phyloP scores from a whole-genome alignment of 2,329 filamentous ascomycete genomes.

The Aureobasidium zeae region DNA sequence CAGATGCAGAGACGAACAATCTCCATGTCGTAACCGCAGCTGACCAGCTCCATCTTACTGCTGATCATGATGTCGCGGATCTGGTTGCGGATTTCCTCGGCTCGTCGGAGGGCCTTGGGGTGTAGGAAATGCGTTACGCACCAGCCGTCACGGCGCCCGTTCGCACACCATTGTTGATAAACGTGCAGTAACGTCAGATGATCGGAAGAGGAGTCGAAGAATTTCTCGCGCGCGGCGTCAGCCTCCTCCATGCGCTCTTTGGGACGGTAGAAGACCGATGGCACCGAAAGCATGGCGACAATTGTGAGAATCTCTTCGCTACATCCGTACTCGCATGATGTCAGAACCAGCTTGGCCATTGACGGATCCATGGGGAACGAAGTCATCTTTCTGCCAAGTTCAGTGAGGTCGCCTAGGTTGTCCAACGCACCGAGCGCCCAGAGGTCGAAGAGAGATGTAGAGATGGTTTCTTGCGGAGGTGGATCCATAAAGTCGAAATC shows the following conservation, averaged over 20 bases:
- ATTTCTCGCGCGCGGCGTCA: slow-evolving; percentile 90
- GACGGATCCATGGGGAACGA: slow-evolving; percentile 97
- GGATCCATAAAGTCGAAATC: slow-evolving; percentile 99
- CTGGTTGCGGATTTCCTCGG: slow-evolving; percentile 90
- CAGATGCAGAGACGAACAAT: slow-evolving; percentile 93
- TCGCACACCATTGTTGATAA: slow-evolving; percentile 88
- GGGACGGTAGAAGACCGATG: slow-evolving; percentile 91
- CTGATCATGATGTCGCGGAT: slow-evolving; percentile 87
- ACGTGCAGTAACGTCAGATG: slow-evolving; percentile 93
- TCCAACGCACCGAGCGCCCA: slow-evolving; percentile 93
- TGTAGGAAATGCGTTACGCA: slow-evolving; percentile 90
- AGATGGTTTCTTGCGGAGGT: slow-evolving; percentile 94
- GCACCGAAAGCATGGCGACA: slow-evolving; percentile 94
- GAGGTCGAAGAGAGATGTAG: slow-evolving; percentile 91
- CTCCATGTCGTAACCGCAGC: slow-evolving; percentile 96
- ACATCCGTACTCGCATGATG: slow-evolving; percentile 71
- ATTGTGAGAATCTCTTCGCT: slow-evolving; percentile 98
- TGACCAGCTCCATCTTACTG: slow-evolving; percentile 79
- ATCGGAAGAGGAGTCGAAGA: slow-evolving; percentile 96
- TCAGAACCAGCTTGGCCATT: slow-evolving; percentile 88
- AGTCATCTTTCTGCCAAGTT: slow-evolving; percentile 85
- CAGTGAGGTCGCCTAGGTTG: slow-evolving; percentile 85
- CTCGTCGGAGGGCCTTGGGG: slow-evolving; percentile 82
- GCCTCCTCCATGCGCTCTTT: slow-evolving; percentile 96
- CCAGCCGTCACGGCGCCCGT: slow-evolving; percentile 84